Base-by-base conservation (phyloP, 2,329 filamentous ascomycete genomes). In the Blastomyces parvus region DNA sequence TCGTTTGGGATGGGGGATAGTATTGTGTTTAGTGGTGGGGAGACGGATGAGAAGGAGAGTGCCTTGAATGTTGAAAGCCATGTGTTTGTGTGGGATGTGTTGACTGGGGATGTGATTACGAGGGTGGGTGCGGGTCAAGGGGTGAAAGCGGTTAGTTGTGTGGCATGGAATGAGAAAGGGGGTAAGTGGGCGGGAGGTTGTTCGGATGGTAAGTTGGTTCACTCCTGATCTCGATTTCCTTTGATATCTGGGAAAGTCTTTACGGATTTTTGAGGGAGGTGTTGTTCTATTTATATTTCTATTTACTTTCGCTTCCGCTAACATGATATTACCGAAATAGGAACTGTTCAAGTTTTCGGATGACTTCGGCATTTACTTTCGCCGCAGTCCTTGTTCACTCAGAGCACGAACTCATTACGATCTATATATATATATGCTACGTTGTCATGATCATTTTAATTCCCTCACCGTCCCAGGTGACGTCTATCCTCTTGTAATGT, bases 21-120 rank as follows among this genome's bases (percentile, higher is more conserved):
- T 64, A 87, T 88, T 59, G 90, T 94, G 1, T 70, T 97, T 3
- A 88, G 86, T 60, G 93, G 93, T 8, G 91, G 91, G 70, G 92
- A 97, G 75, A 81, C 83, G 71, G 80, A 88, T 65, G 89, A 88
- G 2, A 81, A 81, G 70, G 33, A 55, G 17, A 56, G 52, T 40
- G 58, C 38, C 14, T 66, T 59, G 14, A 63, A 66, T 60, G 65
- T 27, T 67, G 50, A 75, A 52, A 74, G 74, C 3, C 68, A 68
- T 60, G 70, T 76, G 3, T 77, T 78, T 67, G 90, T 86, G 1
- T 97, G 93, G 93, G 91, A 97, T 77, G 78, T 96, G 25, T 74
- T 96, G 62, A 88, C 83, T 6, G 92, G 90, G 0, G 83, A 86
- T 62, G 73, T 89, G 60, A 80, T 85, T 64, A 84, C 88, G 40